phyloP scores from a whole-genome alignment of 352 stramenopile genomes.

The Globisporangium polare region DNA sequence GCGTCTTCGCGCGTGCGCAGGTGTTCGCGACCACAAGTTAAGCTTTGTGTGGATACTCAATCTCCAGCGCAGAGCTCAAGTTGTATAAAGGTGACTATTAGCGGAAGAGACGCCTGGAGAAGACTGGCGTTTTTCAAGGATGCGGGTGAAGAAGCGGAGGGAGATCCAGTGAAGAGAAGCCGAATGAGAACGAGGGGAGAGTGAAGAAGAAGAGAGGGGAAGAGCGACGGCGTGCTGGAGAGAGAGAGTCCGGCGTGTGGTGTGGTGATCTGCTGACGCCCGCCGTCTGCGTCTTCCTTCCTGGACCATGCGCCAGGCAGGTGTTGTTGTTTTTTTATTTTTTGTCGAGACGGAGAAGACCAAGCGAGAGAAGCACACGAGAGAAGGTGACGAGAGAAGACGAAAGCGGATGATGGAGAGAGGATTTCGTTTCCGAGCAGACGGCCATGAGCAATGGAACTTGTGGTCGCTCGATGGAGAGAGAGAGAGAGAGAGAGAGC shows the following conservation, averaged over 20 bases:
- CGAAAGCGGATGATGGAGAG: not conserved
- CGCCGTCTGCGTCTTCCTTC: not conserved
- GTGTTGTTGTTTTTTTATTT: constrained; percentile 18
- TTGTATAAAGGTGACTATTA: not conserved
- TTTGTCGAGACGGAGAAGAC: constrained; percentile 20
- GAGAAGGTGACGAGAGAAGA: not conserved
- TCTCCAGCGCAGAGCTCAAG: not conserved
- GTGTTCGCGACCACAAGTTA: constrained; percentile 53
- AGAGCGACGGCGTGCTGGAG: not conserved
- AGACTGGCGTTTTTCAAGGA: too few relatives aligned
- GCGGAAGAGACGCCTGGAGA: not conserved
- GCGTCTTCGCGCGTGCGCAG: constrained; percentile 47
- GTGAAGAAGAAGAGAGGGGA: constrained; percentile 6
- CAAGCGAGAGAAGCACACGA: constrained; percentile 15
- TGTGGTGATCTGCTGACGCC: not conserved
- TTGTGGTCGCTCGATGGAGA: constrained; percentile 19
- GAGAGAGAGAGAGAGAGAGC: not conserved
- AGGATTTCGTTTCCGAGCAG: not conserved
- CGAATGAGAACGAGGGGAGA: not conserved
- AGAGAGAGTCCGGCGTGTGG: not conserved
- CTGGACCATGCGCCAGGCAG: constrained; percentile 13
- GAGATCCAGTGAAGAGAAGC: constrained; percentile 2
- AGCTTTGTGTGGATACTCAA: not conserved
- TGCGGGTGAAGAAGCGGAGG: constrained; percentile 5
- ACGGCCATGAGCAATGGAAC: constrained; percentile 36